These are phyloP conservation scores for Pyrenophora teres DNA, from an alignment of 2,329 filamentous ascomycete genomes.

Conservation along the genomic window DNA sequence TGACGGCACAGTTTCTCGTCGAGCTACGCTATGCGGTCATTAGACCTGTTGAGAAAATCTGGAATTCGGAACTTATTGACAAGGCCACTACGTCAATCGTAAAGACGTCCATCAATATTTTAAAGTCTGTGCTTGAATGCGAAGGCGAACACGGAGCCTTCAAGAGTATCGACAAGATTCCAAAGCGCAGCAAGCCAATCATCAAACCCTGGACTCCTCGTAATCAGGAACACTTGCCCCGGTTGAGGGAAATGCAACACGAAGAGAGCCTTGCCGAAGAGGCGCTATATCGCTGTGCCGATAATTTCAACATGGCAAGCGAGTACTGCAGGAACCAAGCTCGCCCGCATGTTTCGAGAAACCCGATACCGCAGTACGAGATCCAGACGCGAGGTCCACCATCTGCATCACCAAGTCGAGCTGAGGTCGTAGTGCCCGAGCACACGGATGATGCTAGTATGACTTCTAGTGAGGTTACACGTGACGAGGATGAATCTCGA, in stretches of 20 bases:
- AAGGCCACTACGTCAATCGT: slow-evolving; percentile 77
- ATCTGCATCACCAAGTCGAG: slow-evolving; percentile 38
- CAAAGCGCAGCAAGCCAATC: slow-evolving; percentile 51
- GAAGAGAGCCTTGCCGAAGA: slow-evolving; percentile 72
- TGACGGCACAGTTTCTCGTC: slow-evolving; percentile 77
- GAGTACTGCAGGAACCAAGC: slow-evolving; percentile 76
- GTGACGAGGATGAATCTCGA: slow-evolving; percentile 34
- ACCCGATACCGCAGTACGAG: slow-evolving; percentile 65
- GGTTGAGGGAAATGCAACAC: slow-evolving; percentile 53
- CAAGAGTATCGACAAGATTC: slow-evolving; percentile 65
- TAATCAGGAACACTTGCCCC: slow-evolving; percentile 51
- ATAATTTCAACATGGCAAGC: slow-evolving; percentile 61
- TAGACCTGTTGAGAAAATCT: slow-evolving; percentile 75
- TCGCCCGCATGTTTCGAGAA: slow-evolving; percentile 62
- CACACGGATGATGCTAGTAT: slow-evolving; percentile 33
- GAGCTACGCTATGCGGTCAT: slow-evolving; percentile 82
- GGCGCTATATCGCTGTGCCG: slow-evolving; percentile 81
- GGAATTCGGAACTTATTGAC: slow-evolving; percentile 84
- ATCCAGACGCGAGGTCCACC: slow-evolving; percentile 36
- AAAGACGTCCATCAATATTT: slow-evolving; percentile 79
- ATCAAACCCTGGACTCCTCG: slow-evolving; percentile 59
- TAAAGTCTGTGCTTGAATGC: slow-evolving; percentile 76
- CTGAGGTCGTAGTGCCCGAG: slow-evolving; percentile 42
- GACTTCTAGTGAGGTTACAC: slow-evolving; percentile 32
- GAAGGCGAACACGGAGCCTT: slow-evolving; percentile 73